Evolutionary conservation across 2,329 filamentous ascomycete genomes (phyloP), one percentile per base, ranked within the genome.

Genomic region (Epichloe sylvatica): DNA sequence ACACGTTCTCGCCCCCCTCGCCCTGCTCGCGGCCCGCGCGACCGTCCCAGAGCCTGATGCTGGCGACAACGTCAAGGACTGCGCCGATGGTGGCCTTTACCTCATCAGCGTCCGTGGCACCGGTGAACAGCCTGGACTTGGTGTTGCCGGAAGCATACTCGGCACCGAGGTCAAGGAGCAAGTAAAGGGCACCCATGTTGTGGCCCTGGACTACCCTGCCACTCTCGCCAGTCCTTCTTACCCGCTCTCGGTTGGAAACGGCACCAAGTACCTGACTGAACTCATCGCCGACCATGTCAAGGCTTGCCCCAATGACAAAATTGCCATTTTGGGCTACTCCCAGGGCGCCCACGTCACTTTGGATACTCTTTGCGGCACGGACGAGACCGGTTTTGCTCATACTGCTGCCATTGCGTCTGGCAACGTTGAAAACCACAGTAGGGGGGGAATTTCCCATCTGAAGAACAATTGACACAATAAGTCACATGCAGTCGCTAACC

Each of bases 261-360:
- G 69, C 30, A 57, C 59, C 39, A 40, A 58, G 40, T 59, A 56
- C 35, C 51, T 70, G 58, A 63, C 58, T 17, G 41, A 56, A 30
- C 55, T 58, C 45, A 51, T 71, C 39, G 53, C 54, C 12, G 50
- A 56, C 21, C 70, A 71, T 52, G 55, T 57, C 53, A 45, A 57
- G 33, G 56, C 56, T 4, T 71, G 69, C 38, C 67, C 68, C 7
- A 53, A 62, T n/a, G 60, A 58, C 48, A 69, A 70, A 57, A 59
- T 71, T 45, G 68, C 66, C 4, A 54, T 71, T 33, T 45, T 71
- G 42, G 69, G 68, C 1, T 71, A 67, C 51, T 71, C 69, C 2
- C 69, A 71, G 63, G 69, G 69, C 35, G 68, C 67, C 0, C 68
- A 71, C 35, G 55, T 71, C 35, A 51, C 62, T 2, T 56, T 56